These are phyloP conservation scores for Fomitopsis pinicola DNA, from an alignment of 1,284 basidiomycete species.

Conservation along the genomic window DNA sequence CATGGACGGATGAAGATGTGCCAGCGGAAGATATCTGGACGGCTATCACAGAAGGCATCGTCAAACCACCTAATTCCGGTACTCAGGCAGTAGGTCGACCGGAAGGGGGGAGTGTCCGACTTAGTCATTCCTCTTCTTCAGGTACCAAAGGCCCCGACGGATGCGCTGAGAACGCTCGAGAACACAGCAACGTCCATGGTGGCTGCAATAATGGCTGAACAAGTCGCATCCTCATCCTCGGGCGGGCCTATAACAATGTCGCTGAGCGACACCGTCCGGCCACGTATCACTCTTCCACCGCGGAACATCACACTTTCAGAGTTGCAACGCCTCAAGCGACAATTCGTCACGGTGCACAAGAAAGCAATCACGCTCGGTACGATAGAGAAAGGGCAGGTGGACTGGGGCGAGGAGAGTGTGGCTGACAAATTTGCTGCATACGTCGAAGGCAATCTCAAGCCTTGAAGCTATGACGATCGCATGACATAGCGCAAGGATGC, in stretches of 20 bases:
- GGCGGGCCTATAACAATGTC: slow-evolving; percentile 55
- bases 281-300: slow-evolving; percentile 53
- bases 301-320: slow-evolving; percentile 78
- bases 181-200: slow-evolving; percentile 66
- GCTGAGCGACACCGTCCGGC: slow-evolving; percentile 36
- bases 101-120: not conserved
- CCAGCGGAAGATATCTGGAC: slow-evolving; percentile 79
- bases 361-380: slow-evolving; percentile 84
- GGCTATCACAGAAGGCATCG: slow-evolving; percentile 70
- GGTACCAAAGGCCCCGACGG: slow-evolving; percentile 75
- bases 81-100: slow-evolving; percentile 66
- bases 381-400: slow-evolving; percentile 72
- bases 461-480: slow-evolving; percentile 13
- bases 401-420: slow-evolving; percentile 75
- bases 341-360: slow-evolving; percentile 84
- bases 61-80: slow-evolving; percentile 87
- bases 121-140: slow-evolving; percentile 25
- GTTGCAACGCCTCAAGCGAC: slow-evolving; percentile 82
- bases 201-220: slow-evolving; percentile 61
- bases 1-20: slow-evolving; percentile 69
- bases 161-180: slow-evolving; percentile 78
- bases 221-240: slow-evolving; percentile 36
- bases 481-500: not conserved
- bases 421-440: slow-evolving; percentile 75
- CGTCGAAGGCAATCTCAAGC: slow-evolving; percentile 67